Evolutionary conservation across 768 basidiomycete genomes (phyloP), one percentile per base, ranked within the genome.

Genomic region (Collybiopsis luxurians): DNA sequence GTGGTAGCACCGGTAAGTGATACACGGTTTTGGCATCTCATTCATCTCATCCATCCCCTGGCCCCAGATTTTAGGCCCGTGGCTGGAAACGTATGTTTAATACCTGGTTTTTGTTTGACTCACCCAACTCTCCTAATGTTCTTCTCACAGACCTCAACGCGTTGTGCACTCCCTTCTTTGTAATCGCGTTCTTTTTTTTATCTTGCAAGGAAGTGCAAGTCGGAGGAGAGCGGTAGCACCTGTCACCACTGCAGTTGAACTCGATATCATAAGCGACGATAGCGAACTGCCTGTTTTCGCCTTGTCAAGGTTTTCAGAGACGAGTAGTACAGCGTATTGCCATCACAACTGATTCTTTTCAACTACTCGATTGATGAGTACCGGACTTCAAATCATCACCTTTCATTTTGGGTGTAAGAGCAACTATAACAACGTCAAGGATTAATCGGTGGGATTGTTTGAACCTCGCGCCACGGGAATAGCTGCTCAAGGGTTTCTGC

Each of bases 401-500:
- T n/a, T n/a, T n/a, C n/a, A n/a, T n/a, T n/a, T n/a, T n/a, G n/a
- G n/a, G n/a, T n/a, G n/a, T n/a, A n/a, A n/a, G n/a, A n/a, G n/a
- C n/a, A n/a, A n/a, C n/a, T n/a, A n/a, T n/a, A n/a, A n/a, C n/a
- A n/a, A n/a, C n/a, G n/a, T 59, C 45, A 59, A 27, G 61, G 58
- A 67, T 89, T 89, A 48, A 88, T 68, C 5, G 81, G 79, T n/a
- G 87, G 85, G 62, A 83, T 73, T 11, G 59, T 60, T 61, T 81
- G 79, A 53, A 72, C 79, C 61, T 76, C 78, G 26, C 85, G 78
- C 36, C 82, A 66, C n/a, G 89, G 89, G 86, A 86, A 90, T 2
- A 86, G 69, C 66, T 90, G 86, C 31, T 75, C 78, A 86, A 90
- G 83, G 4, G 78, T 82, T 24, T 74, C 71, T 0, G 88, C 86